phyloP scores from a whole-genome alignment of 371 early-diverging fungal species.

The Lichtheimia corymbifera region DNA sequence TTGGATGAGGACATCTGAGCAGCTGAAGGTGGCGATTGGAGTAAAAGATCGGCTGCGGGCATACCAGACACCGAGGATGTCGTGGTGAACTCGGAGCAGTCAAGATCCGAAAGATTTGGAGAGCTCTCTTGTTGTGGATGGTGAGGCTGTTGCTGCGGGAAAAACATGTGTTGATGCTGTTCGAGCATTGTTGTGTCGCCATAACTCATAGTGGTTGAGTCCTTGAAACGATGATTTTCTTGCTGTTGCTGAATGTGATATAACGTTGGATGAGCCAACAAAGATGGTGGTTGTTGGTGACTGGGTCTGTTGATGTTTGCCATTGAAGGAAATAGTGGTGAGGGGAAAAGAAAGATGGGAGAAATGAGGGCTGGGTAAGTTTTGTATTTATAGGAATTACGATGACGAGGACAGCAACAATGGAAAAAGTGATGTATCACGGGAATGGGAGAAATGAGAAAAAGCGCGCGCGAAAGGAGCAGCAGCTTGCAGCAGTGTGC shows the following conservation, averaged over 20 bases:
- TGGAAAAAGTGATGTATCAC: conserved; percentile 6
- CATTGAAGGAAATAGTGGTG: conserved; percentile 3
- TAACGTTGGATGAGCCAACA: conserved; percentile 20
- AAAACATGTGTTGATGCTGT: conserved; percentile 13
- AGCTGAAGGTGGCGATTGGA: background rate
- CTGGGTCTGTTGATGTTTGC: conserved; percentile 4
- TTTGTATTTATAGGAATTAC: conserved; percentile 5
- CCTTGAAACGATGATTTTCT: conserved; percentile 7
- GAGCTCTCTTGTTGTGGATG: conserved; percentile 17
- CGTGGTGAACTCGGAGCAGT: conserved; percentile 9
- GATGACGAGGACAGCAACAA: conserved; percentile 5
- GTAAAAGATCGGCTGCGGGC: conserved; percentile 6
- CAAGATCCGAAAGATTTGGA: conserved; percentile 22
- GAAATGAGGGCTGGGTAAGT: background rate
- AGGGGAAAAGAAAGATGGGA: background rate
- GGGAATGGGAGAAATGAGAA: conserved; percentile 5
- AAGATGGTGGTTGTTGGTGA: conserved; percentile 2
- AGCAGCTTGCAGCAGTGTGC: conserved; percentile 5
- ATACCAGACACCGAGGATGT: conserved; percentile 9
- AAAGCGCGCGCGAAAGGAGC: background rate
- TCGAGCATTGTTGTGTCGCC: conserved; percentile 17
- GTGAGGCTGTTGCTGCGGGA: conserved; percentile 15
- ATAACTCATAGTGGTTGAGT: conserved; percentile 1
- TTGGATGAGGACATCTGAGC: no score
- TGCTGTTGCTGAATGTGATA: conserved; percentile 26